Conservation (phyloP, 2,329 filamentous ascomycete species). For the Fulvia fulva region DNA sequence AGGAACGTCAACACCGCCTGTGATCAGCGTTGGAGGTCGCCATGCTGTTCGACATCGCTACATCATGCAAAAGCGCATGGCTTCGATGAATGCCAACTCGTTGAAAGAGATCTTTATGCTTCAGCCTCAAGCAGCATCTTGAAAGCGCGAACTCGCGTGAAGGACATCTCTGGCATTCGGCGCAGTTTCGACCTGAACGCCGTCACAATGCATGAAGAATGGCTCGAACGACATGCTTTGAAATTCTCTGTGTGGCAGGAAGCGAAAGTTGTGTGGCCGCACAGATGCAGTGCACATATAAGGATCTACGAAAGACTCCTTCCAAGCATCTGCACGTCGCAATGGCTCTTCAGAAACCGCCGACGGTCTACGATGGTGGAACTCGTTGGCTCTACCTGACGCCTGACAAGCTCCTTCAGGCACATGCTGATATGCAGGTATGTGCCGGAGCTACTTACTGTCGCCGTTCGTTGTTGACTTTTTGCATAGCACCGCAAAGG, state of each 20-base stretch:
- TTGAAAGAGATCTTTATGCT: conserved; percentile 82
- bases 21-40: conserved; percentile 40
- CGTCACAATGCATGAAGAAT: too few relatives aligned
- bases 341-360: background rate
- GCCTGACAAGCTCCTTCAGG: background rate
- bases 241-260: background rate
- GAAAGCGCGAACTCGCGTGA: background rate
- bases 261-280: too few relatives aligned
- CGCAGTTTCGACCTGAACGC: background rate
- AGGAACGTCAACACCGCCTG: conserved; percentile 31
- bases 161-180: background rate
- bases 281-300: background rate
- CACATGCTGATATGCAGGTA: background rate
- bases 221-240: background rate
- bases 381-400: background rate
- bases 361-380: background rate
- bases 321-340: background rate
- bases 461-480: background rate
- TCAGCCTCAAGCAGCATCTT: conserved; percentile 40
- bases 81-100: conserved; percentile 74
- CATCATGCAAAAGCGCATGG: conserved; percentile 83
- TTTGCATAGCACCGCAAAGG: background rate
- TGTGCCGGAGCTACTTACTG: background rate
- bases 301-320: background rate
- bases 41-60: conserved; percentile 75